Percentiles rank a stretch among this genome's conserved stretches.
These are phyloP conservation scores for Carex pumila DNA, from an alignment of 176 grass and related monocot species.

Conservation along the genomic window DNA sequence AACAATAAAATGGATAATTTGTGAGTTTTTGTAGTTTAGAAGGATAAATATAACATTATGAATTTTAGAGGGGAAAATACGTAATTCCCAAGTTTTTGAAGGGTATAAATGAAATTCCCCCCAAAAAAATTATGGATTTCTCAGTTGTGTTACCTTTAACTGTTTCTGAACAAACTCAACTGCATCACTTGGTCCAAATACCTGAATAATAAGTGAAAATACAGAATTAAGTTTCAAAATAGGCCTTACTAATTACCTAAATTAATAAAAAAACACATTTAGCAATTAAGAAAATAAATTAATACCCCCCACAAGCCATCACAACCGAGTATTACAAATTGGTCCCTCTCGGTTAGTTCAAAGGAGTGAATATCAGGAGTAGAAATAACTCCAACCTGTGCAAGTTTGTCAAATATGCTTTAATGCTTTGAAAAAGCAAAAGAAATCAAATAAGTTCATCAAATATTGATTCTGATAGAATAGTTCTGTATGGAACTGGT, in stretches of 20 bases:
- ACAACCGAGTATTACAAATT: conserved; percentile 83
- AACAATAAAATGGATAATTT: too few relatives aligned
- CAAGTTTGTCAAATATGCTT: background rate
- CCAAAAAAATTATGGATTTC: background rate
- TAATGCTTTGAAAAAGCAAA: conserved; percentile 9
- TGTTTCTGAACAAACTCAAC: conserved; percentile 88
- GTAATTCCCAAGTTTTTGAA: too few relatives aligned
- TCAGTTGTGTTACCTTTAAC: conserved; percentile 46
- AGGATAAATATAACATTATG: too few relatives aligned
- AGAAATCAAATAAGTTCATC: background rate
- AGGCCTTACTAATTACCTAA: background rate
- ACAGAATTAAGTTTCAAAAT: background rate
- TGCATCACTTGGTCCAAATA: conserved; percentile 88
- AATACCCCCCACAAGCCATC: conserved; percentile 96
- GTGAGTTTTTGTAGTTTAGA: too few relatives aligned
- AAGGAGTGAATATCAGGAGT: conserved; percentile 89
- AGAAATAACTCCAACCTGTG: conserved; percentile 79
- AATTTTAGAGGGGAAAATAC: too few relatives aligned
- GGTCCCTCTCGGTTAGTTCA: conserved; percentile 67
- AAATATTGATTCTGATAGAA: too few relatives aligned
- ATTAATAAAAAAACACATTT: background rate
- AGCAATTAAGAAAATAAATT: conserved; percentile 17
- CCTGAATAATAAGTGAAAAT: conserved; percentile 31
- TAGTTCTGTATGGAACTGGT: background rate
- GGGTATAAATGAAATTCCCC: too few relatives aligned